A percentile compares a stretch with the other conserved stretches of the same genome.
Evolutionary conservation across 225 moss, liverwort and hornwort species (phyloP).

Genomic region (Pleurozium schreberi): DNA sequence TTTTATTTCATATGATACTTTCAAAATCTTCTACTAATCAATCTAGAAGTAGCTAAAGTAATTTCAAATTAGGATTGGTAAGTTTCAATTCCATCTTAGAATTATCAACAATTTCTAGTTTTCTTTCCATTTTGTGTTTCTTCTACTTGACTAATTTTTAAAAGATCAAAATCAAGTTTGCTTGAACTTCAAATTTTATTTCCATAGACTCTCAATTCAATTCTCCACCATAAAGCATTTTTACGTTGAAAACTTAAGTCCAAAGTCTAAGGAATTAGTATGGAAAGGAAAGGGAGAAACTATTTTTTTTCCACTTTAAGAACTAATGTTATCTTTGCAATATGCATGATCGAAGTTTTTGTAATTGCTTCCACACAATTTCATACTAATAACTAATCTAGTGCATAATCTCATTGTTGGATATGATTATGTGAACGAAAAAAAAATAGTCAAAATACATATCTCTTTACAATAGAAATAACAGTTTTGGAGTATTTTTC

Average conservation of each 20-base stretch:
- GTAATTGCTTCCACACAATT: not conserved
- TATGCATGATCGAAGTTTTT: not conserved
- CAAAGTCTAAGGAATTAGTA: not conserved
- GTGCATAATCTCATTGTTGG: fast-evolving
- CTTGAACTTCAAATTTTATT: no score
- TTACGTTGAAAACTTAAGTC: not conserved
- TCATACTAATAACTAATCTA: not conserved
- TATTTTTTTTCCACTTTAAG: not conserved
- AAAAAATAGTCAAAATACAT: no score
- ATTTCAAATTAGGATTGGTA: not conserved
- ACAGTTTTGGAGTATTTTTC: not conserved
- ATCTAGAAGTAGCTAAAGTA: not conserved
- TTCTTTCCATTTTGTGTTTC: not conserved
- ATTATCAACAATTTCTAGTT: fast-evolving
- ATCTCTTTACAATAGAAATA: no score
- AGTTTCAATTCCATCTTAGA: not conserved
- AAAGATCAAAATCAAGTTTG: not conserved
- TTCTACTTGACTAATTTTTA: not conserved
- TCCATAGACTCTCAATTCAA: not conserved
- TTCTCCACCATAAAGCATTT: not conserved
- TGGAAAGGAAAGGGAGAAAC: not conserved
- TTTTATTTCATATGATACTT: no score
- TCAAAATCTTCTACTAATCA: not conserved
- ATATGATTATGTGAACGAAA: not conserved
- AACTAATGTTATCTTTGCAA: not conserved